Conservation (phyloP, 768 basidiomycete genomes). For the Hebeloma cylindrosporum region DNA sequence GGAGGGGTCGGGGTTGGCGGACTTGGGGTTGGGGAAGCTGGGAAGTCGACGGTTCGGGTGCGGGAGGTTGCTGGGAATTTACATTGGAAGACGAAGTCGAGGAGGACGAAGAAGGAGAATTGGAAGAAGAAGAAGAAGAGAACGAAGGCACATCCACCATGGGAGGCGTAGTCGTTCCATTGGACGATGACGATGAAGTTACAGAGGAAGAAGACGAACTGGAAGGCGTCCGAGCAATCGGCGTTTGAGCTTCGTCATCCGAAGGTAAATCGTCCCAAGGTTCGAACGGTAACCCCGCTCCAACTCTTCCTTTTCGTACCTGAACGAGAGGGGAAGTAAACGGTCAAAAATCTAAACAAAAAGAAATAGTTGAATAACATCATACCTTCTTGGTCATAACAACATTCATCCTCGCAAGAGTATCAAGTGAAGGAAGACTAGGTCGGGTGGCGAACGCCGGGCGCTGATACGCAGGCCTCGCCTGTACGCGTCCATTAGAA, state of each 20-base stretch:
- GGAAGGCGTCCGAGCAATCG: background rate
- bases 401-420: slow-evolving; percentile 50
- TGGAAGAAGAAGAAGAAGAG: background rate
- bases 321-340: slow-evolving; percentile 20
- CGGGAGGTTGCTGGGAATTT: background rate
- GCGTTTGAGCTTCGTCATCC: slow-evolving; percentile 21
- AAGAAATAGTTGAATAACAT: slow-evolving; percentile 6
- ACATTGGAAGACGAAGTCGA: slow-evolving; percentile 4
- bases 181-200: background rate
- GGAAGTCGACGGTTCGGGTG: background rate
- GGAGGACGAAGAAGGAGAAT: background rate
- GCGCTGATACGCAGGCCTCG: slow-evolving; percentile 42
- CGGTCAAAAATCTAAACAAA: slow-evolving; percentile 1
- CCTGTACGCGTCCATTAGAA: slow-evolving; percentile 15
- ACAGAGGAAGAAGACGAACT: background rate
- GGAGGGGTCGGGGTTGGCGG: slow-evolving; percentile 16
- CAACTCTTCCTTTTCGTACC: slow-evolving; percentile 53
- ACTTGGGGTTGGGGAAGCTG: background rate
- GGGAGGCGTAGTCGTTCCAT: background rate
- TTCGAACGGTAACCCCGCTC: slow-evolving; percentile 51
- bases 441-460: slow-evolving; percentile 51
- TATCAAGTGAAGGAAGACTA: slow-evolving; percentile 50
- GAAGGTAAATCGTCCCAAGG: slow-evolving; percentile 47
- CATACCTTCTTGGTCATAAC: slow-evolving; percentile 47
- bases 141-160: too few species aligned